Base-by-base conservation (phyloP, 2,329 filamentous ascomycete genomes). In the Talaromyces sp. region DNA sequence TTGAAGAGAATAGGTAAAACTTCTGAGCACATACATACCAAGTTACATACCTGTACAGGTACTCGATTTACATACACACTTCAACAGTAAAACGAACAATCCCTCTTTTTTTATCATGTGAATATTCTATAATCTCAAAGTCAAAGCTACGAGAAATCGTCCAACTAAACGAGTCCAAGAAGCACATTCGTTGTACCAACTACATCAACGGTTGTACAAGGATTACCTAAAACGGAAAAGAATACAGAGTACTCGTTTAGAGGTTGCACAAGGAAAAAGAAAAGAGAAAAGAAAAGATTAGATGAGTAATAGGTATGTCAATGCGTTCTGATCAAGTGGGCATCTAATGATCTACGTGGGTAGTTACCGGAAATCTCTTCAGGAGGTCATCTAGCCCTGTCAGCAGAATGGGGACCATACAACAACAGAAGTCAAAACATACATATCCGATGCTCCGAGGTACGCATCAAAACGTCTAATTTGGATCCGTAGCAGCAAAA, bases 241-340 rank as follows among this genome's bases (percentile, higher is more conserved):
- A 48, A 5, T 9, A 25, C 45, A 21, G 9, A 48, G 5, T 9
- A 25, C 45, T 28, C 25, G 19, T 31, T 28, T 8, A 15, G n/a
- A 15, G 8, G 28, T 48, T 48, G n/a, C 28, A 48, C 45, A 48
- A 48, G 25, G 4, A n/a, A 48, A 33, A 33, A 37, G 11, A 15
- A 15, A 43, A 22, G 5, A 19, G 19, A 21, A 15, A 15, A 43
- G 13, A 5, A 33, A 35, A 21, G 28, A 33, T n/a, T 43, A 13
- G 22, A 46, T 5, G 43, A 35, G 28, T 48, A 28, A 33, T 33
- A 13, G n/a, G 17, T 11, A 19, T 13, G 45, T 48, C 45, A 48
- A 33, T 48, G 28, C 45, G 45, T 48, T 48, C 33, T 19, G 28
- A 21, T 48, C 45, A 48, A 48, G 45, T 48, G 45, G 45, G 45